Evolutionary conservation across 1,284 basidiomycete genomes (phyloP).

Genomic region (Termitomyces sp.): DNA sequence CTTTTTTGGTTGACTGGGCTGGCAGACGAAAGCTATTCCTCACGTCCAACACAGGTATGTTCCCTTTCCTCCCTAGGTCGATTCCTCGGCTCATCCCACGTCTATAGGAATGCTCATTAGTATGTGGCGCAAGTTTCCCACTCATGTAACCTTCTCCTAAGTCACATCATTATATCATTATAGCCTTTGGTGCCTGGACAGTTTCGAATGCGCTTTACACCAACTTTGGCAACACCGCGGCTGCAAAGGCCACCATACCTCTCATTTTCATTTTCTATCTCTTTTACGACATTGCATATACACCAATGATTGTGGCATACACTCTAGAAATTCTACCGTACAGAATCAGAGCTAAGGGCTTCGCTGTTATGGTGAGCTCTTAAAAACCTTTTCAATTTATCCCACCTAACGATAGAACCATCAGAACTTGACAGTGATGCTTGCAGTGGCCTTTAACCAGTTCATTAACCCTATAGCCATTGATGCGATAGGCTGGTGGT

Average conservation of each 20-base stretch:
- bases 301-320: conserved; percentile 59
- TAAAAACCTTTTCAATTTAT: not conserved
- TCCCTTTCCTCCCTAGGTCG: not conserved
- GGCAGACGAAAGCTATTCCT: conserved; percentile 63
- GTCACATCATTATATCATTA: not conserved
- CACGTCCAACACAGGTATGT: conserved; percentile 45
- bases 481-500: conserved; percentile 63
- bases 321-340: conserved; percentile 68
- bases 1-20: conserved; percentile 53
- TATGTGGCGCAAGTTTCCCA: conserved; percentile 24
- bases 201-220: conserved; percentile 56
- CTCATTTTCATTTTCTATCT: conserved; percentile 68
- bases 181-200: conserved; percentile 59
- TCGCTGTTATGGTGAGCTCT: conserved; percentile 54
- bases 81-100: not conserved
- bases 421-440: conserved; percentile 54
- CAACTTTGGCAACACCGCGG: conserved; percentile 38
- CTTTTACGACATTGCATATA: conserved; percentile 66
- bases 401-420: not conserved
- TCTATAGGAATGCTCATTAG: conserved; percentile 50
- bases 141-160: conserved; percentile 1
- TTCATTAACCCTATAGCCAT: conserved; percentile 72
- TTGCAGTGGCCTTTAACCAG: conserved; percentile 63
- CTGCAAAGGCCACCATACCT: conserved; percentile 63
- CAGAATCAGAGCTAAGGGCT: conserved; percentile 63